Base-by-base conservation (phyloP, 345 rosid species). In the Syzygium aromaticum region DNA sequence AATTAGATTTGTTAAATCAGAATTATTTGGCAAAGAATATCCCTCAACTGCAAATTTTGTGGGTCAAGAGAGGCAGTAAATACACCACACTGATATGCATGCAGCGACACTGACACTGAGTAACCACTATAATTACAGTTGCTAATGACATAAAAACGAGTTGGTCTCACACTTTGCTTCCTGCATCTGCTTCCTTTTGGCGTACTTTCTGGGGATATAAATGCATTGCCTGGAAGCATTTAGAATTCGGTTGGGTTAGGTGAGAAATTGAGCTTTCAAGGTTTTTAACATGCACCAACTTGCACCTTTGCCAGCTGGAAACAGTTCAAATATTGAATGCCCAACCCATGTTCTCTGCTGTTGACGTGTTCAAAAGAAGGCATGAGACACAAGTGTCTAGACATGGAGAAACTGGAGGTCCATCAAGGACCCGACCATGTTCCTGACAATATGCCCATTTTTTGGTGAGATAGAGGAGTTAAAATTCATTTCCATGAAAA, bases 221-320 rank as follows among this genome's bases (percentile, higher is more conserved):
- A 73, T 73, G 80, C 80, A 33, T 33, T 33, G 80, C 46, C 54
- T 43, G 56, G 49, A 22, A 83, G 91, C 93, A 91, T 92, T 93
- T 88, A 92, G 88, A 52, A 88, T 84, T 23, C 23, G 57, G 92
- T 84, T 86, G 89, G 83, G 90, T 27, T 88, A 67, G 86, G 53
- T 84, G 89, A 38, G 85, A 21, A 64, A 56, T 49, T 40, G 40
- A 13, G 80, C 8, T 22, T 5, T 54, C 53, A 8, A 22, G 4
- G 82, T 82, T 53, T 51, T 88, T 84, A 27, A 33, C 13, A 8
- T 33, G 80, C 80, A 9, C 25, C 25, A 27, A 33, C 13, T 17
- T 33, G 80, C 80, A 9, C 25, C 25, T 73, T 33, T 82, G 87
- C 87, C 80, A 89, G 59, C 83, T 86, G 57, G 59, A 77, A 23